Percentiles rank a stretch among this genome's conserved stretches.
Conservation (phyloP, 2,329 filamentous ascomycete genomes). For the Talaromyces sp. region DNA sequence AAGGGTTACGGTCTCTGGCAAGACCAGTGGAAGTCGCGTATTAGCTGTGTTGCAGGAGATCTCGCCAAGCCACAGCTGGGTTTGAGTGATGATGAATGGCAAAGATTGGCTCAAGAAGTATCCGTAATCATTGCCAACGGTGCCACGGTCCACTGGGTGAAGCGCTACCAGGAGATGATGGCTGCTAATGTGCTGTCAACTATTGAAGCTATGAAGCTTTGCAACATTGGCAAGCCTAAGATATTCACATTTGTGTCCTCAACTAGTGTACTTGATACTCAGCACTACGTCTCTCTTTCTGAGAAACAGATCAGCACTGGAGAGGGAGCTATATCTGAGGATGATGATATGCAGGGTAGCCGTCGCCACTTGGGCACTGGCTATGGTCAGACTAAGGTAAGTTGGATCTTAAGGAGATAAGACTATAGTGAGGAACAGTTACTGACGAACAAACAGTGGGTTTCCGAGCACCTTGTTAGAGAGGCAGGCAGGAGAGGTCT, state of each 20-base stretch:
- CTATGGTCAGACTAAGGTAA: slow-evolving; percentile 77
- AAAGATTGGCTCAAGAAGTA: slow-evolving; percentile 61
- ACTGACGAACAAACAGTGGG: slow-evolving; percentile 57
- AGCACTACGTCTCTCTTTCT: slow-evolving; percentile 75
- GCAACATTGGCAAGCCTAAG: slow-evolving; percentile 75
- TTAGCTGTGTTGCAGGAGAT: slow-evolving; percentile 71
- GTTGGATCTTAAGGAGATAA: too few relatives aligned
- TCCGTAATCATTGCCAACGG: slow-evolving; percentile 82
- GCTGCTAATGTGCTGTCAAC: slow-evolving; percentile 78
- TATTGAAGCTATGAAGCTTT: slow-evolving; percentile 72
- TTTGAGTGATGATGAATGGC: slow-evolving; percentile 65
- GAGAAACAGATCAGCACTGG: slow-evolving; percentile 60
- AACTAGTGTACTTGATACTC: slow-evolving; percentile 76
- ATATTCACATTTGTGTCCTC: slow-evolving; percentile 78
- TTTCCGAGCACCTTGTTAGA: slow-evolving; percentile 67
- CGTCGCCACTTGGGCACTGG: slow-evolving; percentile 75
- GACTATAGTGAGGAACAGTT: too few relatives aligned
- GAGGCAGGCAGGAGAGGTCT: slow-evolving; percentile 78
- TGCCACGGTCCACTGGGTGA: slow-evolving; percentile 75
- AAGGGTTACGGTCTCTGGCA: slow-evolving; percentile 77
- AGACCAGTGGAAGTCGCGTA: slow-evolving; percentile 59
- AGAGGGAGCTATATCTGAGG: slow-evolving; percentile 66
- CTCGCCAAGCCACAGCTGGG: slow-evolving; percentile 71
- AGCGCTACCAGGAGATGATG: slow-evolving; percentile 70
- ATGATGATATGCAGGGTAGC: slow-evolving; percentile 75